Percentiles rank a stretch among this genome's conserved stretches.
These are phyloP conservation scores for Clonostachys rosea DNA, from an alignment of 2,329 filamentous ascomycete species.

Conservation along the genomic window DNA sequence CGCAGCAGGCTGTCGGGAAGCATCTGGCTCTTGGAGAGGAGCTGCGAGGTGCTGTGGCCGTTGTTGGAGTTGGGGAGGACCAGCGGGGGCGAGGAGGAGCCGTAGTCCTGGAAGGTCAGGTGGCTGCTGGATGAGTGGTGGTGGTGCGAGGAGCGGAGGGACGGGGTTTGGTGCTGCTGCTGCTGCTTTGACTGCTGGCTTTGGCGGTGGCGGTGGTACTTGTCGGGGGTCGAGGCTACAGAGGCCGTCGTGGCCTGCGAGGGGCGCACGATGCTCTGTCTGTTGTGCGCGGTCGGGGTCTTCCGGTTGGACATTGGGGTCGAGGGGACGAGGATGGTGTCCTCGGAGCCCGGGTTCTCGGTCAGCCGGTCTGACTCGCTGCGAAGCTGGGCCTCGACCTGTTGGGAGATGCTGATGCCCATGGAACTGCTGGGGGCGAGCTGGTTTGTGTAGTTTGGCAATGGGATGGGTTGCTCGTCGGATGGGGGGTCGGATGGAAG, in stretches of 20 bases:
- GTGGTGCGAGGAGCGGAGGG: not conserved
- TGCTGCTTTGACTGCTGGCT: not conserved
- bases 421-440: slow-evolving; percentile 23
- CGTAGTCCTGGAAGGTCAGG: slow-evolving; percentile 15
- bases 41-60: slow-evolving; percentile 31
- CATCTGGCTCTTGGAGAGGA: slow-evolving; percentile 47
- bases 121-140: slow-evolving; percentile 1
- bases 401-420: slow-evolving; percentile 38
- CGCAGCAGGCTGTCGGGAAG: slow-evolving; percentile 40
- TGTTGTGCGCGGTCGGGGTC: not conserved
- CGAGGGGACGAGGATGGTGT: slow-evolving; percentile 7
- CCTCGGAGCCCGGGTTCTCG: slow-evolving; percentile 15
- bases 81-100: slow-evolving; percentile 8
- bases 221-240: slow-evolving; percentile 23
- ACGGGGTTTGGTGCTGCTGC: not conserved
- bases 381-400: slow-evolving; percentile 45
- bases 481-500: slow-evolving; percentile 2
- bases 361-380: slow-evolving; percentile 37
- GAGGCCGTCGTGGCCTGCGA: slow-evolving; percentile 31
- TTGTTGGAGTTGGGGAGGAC: slow-evolving; percentile 6
- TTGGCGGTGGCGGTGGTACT: slow-evolving; percentile 1
- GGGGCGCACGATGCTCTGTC: slow-evolving; percentile 9
- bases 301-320: slow-evolving; percentile 1
- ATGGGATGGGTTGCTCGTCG: not conserved
- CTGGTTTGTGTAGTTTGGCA: slow-evolving; percentile 3